Evolutionary conservation across 1,284 basidiomycete genomes (phyloP), one percentile per base, ranked within the genome.

Genomic region (Singerocomus inundabilis): DNA sequence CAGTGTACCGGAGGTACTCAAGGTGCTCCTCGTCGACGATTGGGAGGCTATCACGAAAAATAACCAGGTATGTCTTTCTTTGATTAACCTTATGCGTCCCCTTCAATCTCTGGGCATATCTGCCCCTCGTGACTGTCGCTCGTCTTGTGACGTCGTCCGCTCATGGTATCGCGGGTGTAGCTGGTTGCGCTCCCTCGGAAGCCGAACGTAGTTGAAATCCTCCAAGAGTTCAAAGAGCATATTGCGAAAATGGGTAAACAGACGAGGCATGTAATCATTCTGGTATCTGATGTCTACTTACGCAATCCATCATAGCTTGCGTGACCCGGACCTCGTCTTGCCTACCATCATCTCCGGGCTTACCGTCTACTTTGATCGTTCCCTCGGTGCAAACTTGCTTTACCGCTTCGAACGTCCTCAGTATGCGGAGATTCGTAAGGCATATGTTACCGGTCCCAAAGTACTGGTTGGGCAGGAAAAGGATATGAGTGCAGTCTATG

Each of bases 21-120:
- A 98, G 69, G 78, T 88, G 29, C 79, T 91, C 52, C 77, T 99
- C 13, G 95, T 99, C 1, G 95, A 99, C 62, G 97, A 99, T 62
- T 99, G 96, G 96, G 96, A 99, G 72, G 85, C 88, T 15, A 85
- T 99, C 36, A 99, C 96, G 46, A 98, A 98, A 74, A 92, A 95
- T 64, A 86, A 85, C 62, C 89, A 91, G 80, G 93, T 88, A 43
- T 38, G 73, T 54, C 28, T 37, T 25, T 54, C 28, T 37, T 25
- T 34, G n/a, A 29, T 21, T 43, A 3, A 6, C 29, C 21, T 8
- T 35, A 21, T 21, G 13, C 29, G 2, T 25, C 32, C 43, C n/a
- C 18, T 38, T 57, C 29, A 48, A 6, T 26, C 29, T 45, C 33
- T 4, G 13, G 30, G 6, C 11, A 16, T 40, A 32, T 55, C 26